phyloP scores from a whole-genome alignment of 2,329 filamentous ascomycete genomes.

The Pseudogymnoascus sp. region DNA sequence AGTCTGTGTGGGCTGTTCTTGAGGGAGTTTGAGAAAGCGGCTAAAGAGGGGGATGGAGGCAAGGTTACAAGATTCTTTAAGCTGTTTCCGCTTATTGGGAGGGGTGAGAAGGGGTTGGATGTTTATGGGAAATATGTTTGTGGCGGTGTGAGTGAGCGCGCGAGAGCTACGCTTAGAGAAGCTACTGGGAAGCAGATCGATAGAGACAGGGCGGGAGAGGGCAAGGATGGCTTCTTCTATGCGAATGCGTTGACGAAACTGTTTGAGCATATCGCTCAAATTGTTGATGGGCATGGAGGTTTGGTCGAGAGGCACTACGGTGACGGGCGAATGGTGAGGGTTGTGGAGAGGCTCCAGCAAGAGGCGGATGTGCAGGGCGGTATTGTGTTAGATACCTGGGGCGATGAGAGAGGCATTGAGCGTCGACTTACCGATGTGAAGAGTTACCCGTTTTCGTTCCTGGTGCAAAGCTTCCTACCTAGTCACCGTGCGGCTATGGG shows the following conservation, averaged over 20 bases:
- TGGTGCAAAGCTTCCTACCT: constrained; percentile 87
- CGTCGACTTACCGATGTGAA: constrained; percentile 89
- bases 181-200: constrained; percentile 41
- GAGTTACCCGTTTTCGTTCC: constrained; percentile 93
- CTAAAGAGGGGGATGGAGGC: constrained; percentile 74
- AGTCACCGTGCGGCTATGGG: constrained; percentile 52
- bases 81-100: constrained; percentile 86
- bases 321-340: constrained; percentile 82
- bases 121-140: constrained; percentile 96
- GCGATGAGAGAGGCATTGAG: constrained; percentile 77
- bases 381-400: constrained; percentile 92
- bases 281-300: constrained; percentile 83
- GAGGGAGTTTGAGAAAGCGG: constrained; percentile 89
- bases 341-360: constrained; percentile 85
- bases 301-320: constrained; percentile 94
- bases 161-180: constrained; percentile 71
- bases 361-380: constrained; percentile 95
- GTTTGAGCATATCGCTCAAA: constrained; percentile 96
- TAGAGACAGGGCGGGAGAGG: constrained; percentile 29
- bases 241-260: constrained; percentile 81
- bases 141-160: constrained; percentile 80
- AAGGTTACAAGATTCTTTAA: constrained; percentile 97
- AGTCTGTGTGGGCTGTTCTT: constrained; percentile 85
- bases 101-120: constrained; percentile 81
- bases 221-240: constrained; percentile 80